phyloP scores from a whole-genome alignment of 2,329 filamentous ascomycete genomes.

The Diaporthe destruens region DNA sequence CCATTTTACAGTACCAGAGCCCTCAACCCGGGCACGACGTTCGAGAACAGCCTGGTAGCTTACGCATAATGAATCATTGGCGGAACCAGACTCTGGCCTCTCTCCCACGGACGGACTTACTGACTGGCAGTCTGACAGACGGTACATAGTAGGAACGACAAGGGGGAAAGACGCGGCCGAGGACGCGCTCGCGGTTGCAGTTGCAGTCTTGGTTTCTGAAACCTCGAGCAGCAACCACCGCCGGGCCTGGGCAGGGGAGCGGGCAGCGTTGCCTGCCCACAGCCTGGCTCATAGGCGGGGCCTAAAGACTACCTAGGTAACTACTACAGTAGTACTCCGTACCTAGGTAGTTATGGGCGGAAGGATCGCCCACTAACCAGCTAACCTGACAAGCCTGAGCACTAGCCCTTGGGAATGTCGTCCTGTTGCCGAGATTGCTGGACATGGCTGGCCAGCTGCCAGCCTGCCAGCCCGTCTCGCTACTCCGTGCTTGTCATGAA shows the following conservation, averaged over 20 bases:
- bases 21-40: constrained; percentile 9
- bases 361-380: constrained; percentile 28
- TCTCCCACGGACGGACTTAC: constrained; percentile 15
- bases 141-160: neutral
- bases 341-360: no score
- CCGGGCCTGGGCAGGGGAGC: neutral
- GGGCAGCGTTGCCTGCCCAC: constrained; percentile 13
- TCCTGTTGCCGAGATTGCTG: constrained; percentile 26
- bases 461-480: neutral
- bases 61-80: constrained; percentile 29
- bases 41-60: constrained; percentile 18
- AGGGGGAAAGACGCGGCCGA: neutral
- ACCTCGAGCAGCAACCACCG: constrained; percentile 18
- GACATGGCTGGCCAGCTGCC: constrained; percentile 16
- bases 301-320: no score
- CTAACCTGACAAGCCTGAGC: constrained; percentile 32
- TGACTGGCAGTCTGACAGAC: no score
- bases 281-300: constrained; percentile 2
- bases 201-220: constrained; percentile 8
- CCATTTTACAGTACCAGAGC: constrained; percentile 20
- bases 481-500: no score
- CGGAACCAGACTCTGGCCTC: constrained; percentile 20
- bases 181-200: neutral
- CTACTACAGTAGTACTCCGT: no score
- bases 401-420: constrained; percentile 25